Evolutionary conservation across 2,329 filamentous ascomycete species (phyloP).

Genomic region (Exophiala xenobiotica): DNA sequence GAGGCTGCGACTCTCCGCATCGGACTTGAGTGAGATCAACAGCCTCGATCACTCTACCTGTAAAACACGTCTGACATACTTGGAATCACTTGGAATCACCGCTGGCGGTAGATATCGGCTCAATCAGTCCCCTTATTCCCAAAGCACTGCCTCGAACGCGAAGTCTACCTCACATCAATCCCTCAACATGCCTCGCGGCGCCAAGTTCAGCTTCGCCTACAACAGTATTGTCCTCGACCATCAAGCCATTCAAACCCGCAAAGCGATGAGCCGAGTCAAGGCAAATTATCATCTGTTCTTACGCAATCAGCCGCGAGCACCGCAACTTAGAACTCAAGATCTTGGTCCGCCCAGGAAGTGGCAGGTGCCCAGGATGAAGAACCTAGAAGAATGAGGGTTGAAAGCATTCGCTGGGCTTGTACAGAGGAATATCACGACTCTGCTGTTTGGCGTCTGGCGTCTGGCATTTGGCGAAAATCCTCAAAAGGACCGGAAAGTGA

Average conservation of each 20-base stretch:
- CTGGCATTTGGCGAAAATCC: background rate
- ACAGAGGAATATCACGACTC: background rate
- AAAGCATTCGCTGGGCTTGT: background rate
- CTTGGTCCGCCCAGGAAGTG: conserved; percentile 20
- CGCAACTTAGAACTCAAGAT: conserved; percentile 18
- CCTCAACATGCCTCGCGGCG: conserved; percentile 11
- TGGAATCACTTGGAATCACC: too few species aligned
- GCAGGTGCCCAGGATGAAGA: conserved; percentile 25
- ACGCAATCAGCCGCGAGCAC: conserved; percentile 28
- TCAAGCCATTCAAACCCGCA: conserved; percentile 25
- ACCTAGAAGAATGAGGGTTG: conserved; percentile 15
- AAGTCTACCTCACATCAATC: background rate
- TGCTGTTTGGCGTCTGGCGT: background rate
- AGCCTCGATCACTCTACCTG: too few species aligned
- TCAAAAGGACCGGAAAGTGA: too few species aligned
- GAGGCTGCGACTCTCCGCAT: conserved; percentile 12
- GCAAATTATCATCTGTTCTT: conserved; percentile 31
- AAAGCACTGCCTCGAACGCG: too few species aligned
- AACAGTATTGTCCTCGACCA: conserved; percentile 30
- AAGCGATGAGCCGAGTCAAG: conserved; percentile 25
- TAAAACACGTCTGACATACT: too few species aligned
- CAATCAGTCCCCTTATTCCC: too few species aligned
- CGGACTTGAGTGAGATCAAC: background rate
- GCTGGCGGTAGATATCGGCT: too few species aligned
- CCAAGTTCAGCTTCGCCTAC: conserved; percentile 27